Percentiles rank a stretch among this genome's conserved stretches.
Conservation (phyloP, 176 grass and related monocot genomes). For the maize (Zea mays) region Zm-B73-REFERENCE-NAM-5.0 NC_050097.1:170765501-170766000, state of each 20-base stretch:
- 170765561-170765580: no score
- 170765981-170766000: neutral
- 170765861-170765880: neutral
- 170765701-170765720: neutral
- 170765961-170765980: neutral
- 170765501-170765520: neutral
- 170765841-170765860: neutral
- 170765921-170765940: neutral
- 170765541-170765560: neutral
- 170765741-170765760: neutral
- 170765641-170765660: neutral
- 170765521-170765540: neutral
- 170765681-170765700: neutral
- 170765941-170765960: neutral
- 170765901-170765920: neutral
- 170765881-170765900: slow-evolving; percentile 17
- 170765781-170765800: neutral
- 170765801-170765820: neutral
- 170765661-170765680: neutral
- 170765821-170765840: neutral
- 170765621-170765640: neutral
- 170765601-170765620: neutral
- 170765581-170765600: neutral
- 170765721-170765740: neutral
- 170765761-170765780: neutral